Conservation (phyloP, 495 filamentous ascomycete genomes). For the Penicillium cinerascens region DNA sequence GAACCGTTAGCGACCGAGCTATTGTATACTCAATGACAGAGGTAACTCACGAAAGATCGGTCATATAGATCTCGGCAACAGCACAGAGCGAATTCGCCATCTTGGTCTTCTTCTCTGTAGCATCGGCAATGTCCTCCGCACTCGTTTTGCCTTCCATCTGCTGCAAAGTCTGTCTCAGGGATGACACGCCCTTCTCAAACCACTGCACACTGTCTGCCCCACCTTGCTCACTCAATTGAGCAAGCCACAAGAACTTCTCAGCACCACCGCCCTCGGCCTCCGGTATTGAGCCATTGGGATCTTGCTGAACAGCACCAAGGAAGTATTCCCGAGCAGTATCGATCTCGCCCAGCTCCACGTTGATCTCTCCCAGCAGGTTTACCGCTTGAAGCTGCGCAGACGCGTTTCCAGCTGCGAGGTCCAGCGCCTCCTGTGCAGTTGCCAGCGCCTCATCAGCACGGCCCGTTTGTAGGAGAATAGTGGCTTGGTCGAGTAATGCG, state of each 20-base stretch:
- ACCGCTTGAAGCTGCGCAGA: constrained; percentile 58
- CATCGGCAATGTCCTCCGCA: constrained; percentile 36
- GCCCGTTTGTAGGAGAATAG: constrained; percentile 64
- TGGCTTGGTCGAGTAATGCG: constrained; percentile 63
- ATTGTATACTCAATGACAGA: background rate
- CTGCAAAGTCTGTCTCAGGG: constrained; percentile 64
- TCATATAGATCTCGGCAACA: constrained; percentile 96
- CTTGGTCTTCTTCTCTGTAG: constrained; percentile 70
- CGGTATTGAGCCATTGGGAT: constrained; percentile 62
- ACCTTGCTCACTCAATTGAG: constrained; percentile 85
- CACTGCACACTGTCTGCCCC: constrained; percentile 78
- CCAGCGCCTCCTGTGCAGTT: constrained; percentile 59
- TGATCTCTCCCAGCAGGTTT: constrained; percentile 77
- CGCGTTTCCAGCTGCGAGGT: constrained; percentile 39
- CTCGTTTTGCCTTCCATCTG: constrained; percentile 38
- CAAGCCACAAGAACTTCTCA: constrained; percentile 94
- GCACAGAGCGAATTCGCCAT: constrained; percentile 84
- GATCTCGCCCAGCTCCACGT: constrained; percentile 78
- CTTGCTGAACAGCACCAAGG: constrained; percentile 62
- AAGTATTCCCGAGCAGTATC: constrained; percentile 68
- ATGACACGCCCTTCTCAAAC: constrained; percentile 77
- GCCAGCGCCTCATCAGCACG: constrained; percentile 66
- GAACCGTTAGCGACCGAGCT: constrained; percentile 1
- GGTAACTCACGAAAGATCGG: constrained; percentile 68
- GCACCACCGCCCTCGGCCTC: constrained; percentile 71